Conservation (phyloP, 2,329 filamentous ascomycete species). For the Boeremia exigua region DNA sequence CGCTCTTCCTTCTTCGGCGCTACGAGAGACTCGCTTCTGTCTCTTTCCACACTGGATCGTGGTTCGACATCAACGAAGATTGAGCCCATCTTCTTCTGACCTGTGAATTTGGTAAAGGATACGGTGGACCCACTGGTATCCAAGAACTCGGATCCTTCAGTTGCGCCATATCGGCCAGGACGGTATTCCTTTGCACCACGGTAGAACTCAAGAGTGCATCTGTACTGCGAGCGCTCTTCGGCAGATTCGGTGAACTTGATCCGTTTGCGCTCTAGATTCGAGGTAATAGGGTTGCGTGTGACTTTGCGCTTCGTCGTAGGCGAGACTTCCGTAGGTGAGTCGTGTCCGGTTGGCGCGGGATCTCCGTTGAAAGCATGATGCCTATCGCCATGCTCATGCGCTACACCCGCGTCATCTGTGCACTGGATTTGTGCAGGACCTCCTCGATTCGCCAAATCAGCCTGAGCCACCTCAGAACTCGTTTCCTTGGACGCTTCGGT, state of each 20-base stretch:
- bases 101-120: constrained; percentile 32
- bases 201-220: constrained; percentile 19
- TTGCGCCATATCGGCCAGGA: constrained; percentile 34
- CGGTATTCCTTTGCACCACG: constrained; percentile 30
- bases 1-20: background rate
- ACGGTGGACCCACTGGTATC: constrained; percentile 36
- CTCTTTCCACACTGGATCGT: constrained; percentile 19
- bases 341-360: background rate
- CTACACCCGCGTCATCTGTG: background rate
- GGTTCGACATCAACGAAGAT: constrained; percentile 30
- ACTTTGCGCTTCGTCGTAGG: background rate
- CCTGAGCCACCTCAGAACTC: background rate
- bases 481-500: constrained; percentile 21
- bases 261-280: constrained; percentile 17
- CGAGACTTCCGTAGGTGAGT: background rate
- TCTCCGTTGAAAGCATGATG: background rate
- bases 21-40: background rate
- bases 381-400: background rate
- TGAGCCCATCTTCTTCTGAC: constrained; percentile 29
- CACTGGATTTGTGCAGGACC: background rate
- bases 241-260: constrained; percentile 28
- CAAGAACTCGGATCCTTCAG: constrained; percentile 31
- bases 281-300: background rate
- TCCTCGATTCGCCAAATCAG: background rate
- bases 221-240: constrained; percentile 28